Conservation (phyloP, 306 rosid genomes). For the Glycine tomentella region DNA sequence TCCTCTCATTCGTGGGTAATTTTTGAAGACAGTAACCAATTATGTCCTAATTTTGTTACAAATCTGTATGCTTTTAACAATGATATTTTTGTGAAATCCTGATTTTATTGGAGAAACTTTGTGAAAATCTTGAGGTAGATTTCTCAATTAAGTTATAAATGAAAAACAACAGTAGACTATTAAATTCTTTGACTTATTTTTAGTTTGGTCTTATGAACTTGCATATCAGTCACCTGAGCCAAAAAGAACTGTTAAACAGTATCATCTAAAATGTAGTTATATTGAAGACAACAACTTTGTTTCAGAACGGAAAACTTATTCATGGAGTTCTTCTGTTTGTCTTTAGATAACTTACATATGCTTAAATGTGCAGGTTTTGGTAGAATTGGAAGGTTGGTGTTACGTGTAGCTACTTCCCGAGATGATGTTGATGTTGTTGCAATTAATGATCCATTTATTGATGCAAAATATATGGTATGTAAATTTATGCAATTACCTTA, state of each 20-base stretch:
- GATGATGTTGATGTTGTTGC: conserved; percentile 94
- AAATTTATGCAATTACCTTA: conserved; percentile 14
- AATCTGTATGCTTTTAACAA: conserved; percentile 8
- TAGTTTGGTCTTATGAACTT: conserved; percentile 4
- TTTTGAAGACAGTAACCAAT: background rate
- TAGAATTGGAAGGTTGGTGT: conserved; percentile 95
- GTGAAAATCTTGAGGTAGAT: background rate
- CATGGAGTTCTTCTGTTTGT: background rate
- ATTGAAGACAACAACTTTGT: conserved; percentile 19
- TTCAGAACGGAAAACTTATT: background rate
- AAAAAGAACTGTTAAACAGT: background rate
- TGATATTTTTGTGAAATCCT: conserved; percentile 22
- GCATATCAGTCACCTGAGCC: conserved; percentile 1
- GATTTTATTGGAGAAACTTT: conserved; percentile 8
- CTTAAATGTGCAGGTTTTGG: conserved; percentile 76
- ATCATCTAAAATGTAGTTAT: conserved; percentile 4
- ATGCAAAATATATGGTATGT: conserved; percentile 93
- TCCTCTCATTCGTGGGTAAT: background rate
- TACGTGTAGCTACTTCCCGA: conserved; percentile 79
- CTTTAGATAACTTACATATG: conserved; percentile 3
- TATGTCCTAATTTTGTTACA: background rate
- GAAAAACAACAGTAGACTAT: background rate
- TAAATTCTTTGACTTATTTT: conserved; percentile 31
- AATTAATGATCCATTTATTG: conserved; percentile 92
- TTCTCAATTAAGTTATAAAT: background rate